phyloP scores from a whole-genome alignment of 352 stramenopile species.

The Hyaloperonospora arabidopsidis region DNA sequence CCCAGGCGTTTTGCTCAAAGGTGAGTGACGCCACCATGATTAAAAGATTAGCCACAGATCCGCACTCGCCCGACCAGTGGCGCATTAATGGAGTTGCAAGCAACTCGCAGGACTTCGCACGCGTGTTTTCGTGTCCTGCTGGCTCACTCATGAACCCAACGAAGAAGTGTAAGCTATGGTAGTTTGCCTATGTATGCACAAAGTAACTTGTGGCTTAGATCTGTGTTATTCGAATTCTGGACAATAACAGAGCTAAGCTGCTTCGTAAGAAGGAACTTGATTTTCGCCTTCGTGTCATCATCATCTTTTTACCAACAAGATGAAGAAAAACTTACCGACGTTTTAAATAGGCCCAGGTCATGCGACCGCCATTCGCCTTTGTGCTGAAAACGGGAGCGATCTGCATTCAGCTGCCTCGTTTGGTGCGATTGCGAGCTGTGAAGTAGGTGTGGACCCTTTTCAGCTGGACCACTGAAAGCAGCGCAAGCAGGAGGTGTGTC shows the following conservation, averaged over 20 bases:
- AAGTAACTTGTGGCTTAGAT: conserved; percentile 14
- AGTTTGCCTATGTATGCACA: conserved; percentile 14
- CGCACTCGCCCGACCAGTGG: conserved; percentile 59
- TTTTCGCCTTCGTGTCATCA: conserved; percentile 17
- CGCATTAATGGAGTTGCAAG: conserved; percentile 73
- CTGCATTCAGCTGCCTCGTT: conserved; percentile 69
- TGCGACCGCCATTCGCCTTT: conserved; percentile 31
- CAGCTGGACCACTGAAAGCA: conserved; percentile 47
- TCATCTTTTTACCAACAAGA: conserved; percentile 10
- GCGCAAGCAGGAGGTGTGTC: conserved; percentile 39
- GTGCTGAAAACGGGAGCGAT: conserved; percentile 52
- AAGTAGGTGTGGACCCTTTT: conserved; percentile 68
- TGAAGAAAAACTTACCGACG: conserved; percentile 34
- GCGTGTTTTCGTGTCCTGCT: conserved; percentile 46
- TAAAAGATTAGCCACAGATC: too few species aligned
- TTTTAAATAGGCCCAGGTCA: conserved; percentile 43
- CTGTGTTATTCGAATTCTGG: conserved; percentile 6
- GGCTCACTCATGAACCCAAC: conserved; percentile 60
- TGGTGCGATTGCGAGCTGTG: conserved; percentile 63
- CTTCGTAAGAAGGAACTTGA: conserved; percentile 23
- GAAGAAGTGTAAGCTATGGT: conserved; percentile 75
- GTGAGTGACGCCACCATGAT: neutral
- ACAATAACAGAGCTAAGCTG: conserved; percentile 13
- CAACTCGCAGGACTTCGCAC: conserved; percentile 66
- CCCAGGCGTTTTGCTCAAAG: conserved; percentile 65